Conservation (phyloP, 352 stramenopile genomes). For the Elongisporangium prolatum region DNA sequence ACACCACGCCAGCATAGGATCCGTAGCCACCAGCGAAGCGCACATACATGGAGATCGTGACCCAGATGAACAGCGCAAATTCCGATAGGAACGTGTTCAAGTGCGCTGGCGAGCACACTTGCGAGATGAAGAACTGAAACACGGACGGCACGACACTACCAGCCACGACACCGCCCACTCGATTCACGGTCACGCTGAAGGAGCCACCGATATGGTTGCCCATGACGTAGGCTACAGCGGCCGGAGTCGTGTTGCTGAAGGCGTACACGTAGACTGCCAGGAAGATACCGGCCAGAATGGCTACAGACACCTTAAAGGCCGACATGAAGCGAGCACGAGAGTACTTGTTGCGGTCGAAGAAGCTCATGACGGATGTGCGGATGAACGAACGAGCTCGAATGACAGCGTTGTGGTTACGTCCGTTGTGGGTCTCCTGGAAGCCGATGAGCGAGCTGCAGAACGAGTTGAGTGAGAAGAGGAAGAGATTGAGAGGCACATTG, state of each 20-base stretch:
- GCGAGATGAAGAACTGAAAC: constrained; percentile 80
- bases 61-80: constrained; percentile 65
- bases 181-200: constrained; percentile 79
- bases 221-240: constrained; percentile 72
- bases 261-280: constrained; percentile 71
- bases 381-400: constrained; percentile 53
- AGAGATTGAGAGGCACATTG: constrained; percentile 80
- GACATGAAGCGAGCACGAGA: constrained; percentile 29
- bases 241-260: constrained; percentile 60
- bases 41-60: constrained; percentile 73
- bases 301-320: constrained; percentile 49
- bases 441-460: constrained; percentile 75
- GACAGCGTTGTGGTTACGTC: constrained; percentile 39
- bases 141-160: constrained; percentile 78
- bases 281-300: constrained; percentile 62
- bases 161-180: constrained; percentile 77
- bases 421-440: constrained; percentile 62
- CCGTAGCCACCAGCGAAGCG: constrained; percentile 62
- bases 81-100: constrained; percentile 46
- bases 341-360: constrained; percentile 48
- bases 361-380: constrained; percentile 31
- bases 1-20: constrained; percentile 68
- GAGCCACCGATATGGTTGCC: constrained; percentile 72
- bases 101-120: constrained; percentile 42
- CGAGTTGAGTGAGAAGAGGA: constrained; percentile 81